A percentile compares a stretch with the other conserved stretches of the same genome.
phyloP scores from a whole-genome alignment of 108 stramenopile genomes.

The Nitzschia sp. region DNA sequence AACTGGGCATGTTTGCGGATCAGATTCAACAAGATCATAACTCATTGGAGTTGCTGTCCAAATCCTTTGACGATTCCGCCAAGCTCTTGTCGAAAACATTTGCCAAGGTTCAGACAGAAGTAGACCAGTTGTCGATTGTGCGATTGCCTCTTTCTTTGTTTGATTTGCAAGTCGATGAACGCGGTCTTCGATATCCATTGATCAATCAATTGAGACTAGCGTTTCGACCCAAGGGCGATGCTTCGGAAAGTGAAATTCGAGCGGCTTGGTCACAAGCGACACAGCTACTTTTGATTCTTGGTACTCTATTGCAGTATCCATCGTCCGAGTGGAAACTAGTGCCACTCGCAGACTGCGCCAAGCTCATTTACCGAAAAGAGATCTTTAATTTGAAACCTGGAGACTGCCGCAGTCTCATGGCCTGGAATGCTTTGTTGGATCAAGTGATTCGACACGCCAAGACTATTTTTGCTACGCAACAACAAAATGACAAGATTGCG shows the following conservation, averaged over 20 bases:
- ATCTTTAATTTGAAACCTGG: slow-evolving; percentile 36
- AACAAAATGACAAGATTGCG: slow-evolving; percentile 2
- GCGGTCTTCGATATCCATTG: slow-evolving; percentile 59
- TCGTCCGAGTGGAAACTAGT: slow-evolving; percentile 58
- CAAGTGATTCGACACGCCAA: slow-evolving; percentile 44
- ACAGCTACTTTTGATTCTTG: slow-evolving; percentile 52
- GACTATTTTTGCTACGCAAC: background rate
- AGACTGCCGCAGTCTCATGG: slow-evolving; percentile 42
- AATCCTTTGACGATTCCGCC: slow-evolving; percentile 30
- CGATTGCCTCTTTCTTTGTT: slow-evolving; percentile 38
- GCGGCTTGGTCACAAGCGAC: slow-evolving; percentile 60
- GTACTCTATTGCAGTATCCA: slow-evolving; percentile 40
- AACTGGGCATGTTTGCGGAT: slow-evolving; percentile 37
- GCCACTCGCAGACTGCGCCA: slow-evolving; percentile 59
- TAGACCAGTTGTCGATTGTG: slow-evolving; percentile 39
- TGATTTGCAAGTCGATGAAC: slow-evolving; percentile 52
- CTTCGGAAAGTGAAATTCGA: slow-evolving; percentile 39
- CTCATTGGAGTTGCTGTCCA: slow-evolving; percentile 36
- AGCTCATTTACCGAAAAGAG: slow-evolving; percentile 50
- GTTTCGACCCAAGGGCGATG: slow-evolving; percentile 57
- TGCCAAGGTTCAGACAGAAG: slow-evolving; percentile 24
- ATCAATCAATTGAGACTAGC: slow-evolving; percentile 66
- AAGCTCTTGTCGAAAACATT: slow-evolving; percentile 18
- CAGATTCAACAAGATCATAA: slow-evolving; percentile 34
- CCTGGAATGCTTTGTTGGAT: slow-evolving; percentile 57